Percentiles rank a stretch among this genome's conserved stretches.
These are phyloP conservation scores for Acanthochlamys bracteata DNA, from an alignment of 106 monocot species.

Conservation along the genomic window DNA sequence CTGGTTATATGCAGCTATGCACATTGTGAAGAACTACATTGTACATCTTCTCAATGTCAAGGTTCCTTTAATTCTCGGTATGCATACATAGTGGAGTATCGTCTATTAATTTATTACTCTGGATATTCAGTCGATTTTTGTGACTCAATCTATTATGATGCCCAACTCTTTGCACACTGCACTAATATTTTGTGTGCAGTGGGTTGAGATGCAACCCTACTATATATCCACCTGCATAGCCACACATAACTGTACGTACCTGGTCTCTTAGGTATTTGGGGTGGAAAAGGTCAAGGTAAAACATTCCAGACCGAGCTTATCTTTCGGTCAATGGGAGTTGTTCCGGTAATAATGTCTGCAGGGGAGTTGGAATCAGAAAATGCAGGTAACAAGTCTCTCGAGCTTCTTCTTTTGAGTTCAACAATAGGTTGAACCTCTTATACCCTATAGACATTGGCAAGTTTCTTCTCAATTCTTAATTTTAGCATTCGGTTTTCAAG, in stretches of 20 bases:
- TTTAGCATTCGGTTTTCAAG: too few relatives aligned
- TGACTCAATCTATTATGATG: too few relatives aligned
- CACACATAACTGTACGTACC: too few relatives aligned
- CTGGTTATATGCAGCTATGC: conserved; percentile 45
- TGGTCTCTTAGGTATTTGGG: conserved; percentile 68
- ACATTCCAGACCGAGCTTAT: conserved; percentile 97
- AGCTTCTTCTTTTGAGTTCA: not conserved
- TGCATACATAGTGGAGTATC: not conserved
- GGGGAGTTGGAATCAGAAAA: conserved; percentile 92
- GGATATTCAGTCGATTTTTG: too few relatives aligned
- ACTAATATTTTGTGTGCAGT: too few relatives aligned
- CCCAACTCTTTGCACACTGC: too few relatives aligned
- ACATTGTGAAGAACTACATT: conserved; percentile 92
- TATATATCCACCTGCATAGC: too few relatives aligned
- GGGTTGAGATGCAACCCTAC: too few relatives aligned
- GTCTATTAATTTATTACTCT: too few relatives aligned
- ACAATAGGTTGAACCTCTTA: too few relatives aligned
- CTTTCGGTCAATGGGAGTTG: conserved; percentile 81
- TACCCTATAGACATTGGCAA: too few relatives aligned
- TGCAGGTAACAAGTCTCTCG: conserved; percentile 40
- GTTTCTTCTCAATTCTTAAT: not conserved
- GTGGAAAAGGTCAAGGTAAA: conserved; percentile 97
- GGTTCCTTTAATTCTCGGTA: conserved; percentile 84
- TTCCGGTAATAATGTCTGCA: conserved; percentile 89
- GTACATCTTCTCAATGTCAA: conserved; percentile 44